Evolutionary conservation across 495 filamentous ascomycete genomes (phyloP).

Genomic region (Penicillium herquei): DNA sequence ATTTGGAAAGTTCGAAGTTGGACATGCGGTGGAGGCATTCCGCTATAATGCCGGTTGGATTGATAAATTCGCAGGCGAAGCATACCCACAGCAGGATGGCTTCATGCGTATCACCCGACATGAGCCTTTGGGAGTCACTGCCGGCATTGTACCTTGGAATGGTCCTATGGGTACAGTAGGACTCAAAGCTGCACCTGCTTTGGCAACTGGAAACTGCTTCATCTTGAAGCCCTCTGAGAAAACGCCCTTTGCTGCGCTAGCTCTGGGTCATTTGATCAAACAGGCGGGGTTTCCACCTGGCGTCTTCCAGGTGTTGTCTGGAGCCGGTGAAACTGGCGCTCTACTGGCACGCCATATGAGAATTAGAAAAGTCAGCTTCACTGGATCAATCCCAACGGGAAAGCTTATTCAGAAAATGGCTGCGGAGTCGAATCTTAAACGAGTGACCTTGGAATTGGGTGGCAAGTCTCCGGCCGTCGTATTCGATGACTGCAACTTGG

Average conservation of each 20-base stretch:
- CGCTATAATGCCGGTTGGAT: constrained; percentile 5
- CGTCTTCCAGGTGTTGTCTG: constrained; percentile 82
- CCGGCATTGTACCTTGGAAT: constrained; percentile 3
- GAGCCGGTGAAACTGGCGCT: constrained; percentile 61
- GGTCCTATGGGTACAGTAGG: neutral
- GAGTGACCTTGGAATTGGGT: constrained; percentile 39
- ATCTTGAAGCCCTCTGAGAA: constrained; percentile 5
- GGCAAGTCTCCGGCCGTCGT: constrained; percentile 40
- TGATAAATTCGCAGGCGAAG: constrained; percentile 3
- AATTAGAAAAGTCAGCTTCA: constrained; percentile 21
- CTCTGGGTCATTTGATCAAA: neutral
- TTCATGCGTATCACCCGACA: neutral
- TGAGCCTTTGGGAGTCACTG: neutral
- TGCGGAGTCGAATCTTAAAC: constrained; percentile 46
- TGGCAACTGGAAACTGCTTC: constrained; percentile 2
- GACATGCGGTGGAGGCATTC: neutral
- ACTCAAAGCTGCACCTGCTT: neutral
- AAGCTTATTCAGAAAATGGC: constrained; percentile 18
- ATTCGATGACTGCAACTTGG: constrained; percentile 34
- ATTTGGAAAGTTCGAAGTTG: neutral
- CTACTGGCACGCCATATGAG: constrained; percentile 13
- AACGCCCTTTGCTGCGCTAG: neutral
- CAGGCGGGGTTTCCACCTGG: constrained; percentile 86
- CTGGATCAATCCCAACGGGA: constrained; percentile 16
- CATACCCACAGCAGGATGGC: neutral